Base-by-base conservation (phyloP, 805 yeast genomes). In the Candida golubevii region DNA sequence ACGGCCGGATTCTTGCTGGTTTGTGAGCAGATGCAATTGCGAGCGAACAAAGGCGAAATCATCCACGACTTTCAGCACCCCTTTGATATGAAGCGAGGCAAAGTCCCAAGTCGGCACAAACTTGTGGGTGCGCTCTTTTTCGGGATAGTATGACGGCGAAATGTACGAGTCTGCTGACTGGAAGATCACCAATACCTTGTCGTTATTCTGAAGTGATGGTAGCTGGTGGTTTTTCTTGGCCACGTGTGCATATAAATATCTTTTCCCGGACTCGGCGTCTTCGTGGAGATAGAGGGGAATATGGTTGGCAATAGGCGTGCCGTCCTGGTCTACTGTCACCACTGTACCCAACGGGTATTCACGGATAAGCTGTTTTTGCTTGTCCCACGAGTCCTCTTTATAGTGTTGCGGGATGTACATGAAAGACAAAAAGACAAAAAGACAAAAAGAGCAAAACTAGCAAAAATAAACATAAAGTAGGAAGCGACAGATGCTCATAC, bases 91-190 rank as follows among this genome's bases (percentile, higher is more conserved):
- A 29, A 76, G 80, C 4, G 77, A 62, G 2, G 77, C 79, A 60
- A 74, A 81, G 57, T 78, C 82, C 86, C 86, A 82, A 1, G 87
- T 82, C 13, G 87, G 85, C n/a, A 81, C 87, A 35, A 69, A 71
- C 55, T 79, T 81, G 48, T 79, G 82, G 29, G 82, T 77, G 38
- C 68, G 69, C 38, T 70, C 62, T 62, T 82, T 81, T 15, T 72
- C 67, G 7, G 79, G 75, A 54, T 82, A 82, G 73, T 80, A 82
- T 12, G 71, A 59, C 1, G 88, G 85, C 23, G 80, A 61, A 18
- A 82, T 73, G 56, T 82, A 82, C 0, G 78, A 62, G 53, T 78
- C 69, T 4, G 57, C 63, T 7, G 79, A 67, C 57, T 74, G 78
- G 66, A 82, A 82, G 4, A 79, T 67, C 10, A 80, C 71, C 48